Conservation (phyloP, 495 filamentous ascomycete genomes). For the Neurospora terricola region DNA sequence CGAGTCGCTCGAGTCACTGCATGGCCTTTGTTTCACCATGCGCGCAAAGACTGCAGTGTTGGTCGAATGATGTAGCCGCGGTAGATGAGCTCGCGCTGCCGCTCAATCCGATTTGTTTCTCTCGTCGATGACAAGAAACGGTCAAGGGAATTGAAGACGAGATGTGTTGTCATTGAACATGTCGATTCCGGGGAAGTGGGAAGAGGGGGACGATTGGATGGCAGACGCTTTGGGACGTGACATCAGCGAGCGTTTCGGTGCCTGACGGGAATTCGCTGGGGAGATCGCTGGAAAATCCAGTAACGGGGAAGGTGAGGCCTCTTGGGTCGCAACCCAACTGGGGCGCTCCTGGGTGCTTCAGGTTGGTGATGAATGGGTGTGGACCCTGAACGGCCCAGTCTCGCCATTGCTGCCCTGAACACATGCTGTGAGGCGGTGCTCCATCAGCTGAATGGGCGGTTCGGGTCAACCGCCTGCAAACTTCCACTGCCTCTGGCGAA, state of each 20-base stretch:
- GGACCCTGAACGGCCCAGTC: not conserved
- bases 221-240: not conserved
- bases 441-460: not conserved
- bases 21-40: not conserved
- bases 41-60: not conserved
- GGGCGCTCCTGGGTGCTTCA: not conserved
- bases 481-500: not conserved
- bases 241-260: not conserved
- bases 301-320: not conserved
- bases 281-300: not conserved
- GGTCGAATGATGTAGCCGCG: not conserved
- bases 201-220: not conserved
- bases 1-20: not conserved
- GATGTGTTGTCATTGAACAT: not conserved
- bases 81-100: not conserved
- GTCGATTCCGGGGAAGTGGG: not conserved
- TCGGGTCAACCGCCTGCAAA: not conserved
- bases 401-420: not conserved
- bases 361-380: not conserved
- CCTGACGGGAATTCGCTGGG: not conserved
- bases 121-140: not conserved
- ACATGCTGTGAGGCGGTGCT: not conserved
- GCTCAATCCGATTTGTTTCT: not conserved
- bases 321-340: not conserved
- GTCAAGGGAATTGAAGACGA: not conserved